Evolutionary conservation across 768 basidiomycete genomes (phyloP).

Genomic region (Suillus weaverae): DNA sequence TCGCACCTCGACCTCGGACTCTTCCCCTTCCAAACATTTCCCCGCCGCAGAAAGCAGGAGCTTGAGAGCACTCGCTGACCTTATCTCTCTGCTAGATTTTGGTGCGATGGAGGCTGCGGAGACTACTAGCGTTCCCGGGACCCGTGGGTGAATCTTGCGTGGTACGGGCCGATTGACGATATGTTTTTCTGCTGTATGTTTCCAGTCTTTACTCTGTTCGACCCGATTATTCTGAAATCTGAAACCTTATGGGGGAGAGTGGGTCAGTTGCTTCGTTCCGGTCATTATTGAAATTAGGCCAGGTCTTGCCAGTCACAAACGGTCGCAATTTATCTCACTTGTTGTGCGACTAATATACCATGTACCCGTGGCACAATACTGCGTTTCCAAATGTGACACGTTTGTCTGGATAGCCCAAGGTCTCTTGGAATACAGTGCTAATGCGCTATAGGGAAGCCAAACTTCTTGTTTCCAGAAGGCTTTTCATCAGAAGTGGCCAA

Average conservation of each 20-base stretch:
- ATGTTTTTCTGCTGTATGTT: neutral
- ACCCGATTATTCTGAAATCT: neutral
- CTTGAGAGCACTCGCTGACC: constrained; percentile 23
- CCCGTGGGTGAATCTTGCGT: neutral
- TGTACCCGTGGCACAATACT: neutral
- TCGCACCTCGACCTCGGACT: constrained; percentile 22
- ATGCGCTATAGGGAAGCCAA: neutral
- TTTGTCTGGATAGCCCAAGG: neutral
- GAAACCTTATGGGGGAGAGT: neutral
- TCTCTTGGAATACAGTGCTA: neutral
- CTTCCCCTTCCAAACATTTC: constrained; percentile 30
- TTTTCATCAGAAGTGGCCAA: neutral
- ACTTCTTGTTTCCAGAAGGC: neutral
- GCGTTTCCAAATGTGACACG: neutral
- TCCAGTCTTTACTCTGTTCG: neutral
- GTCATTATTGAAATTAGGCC: neutral
- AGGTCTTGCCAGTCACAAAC: neutral
- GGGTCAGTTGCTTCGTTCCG: neutral
- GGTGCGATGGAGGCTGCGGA: constrained; percentile 17
- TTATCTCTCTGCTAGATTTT: constrained; percentile 31
- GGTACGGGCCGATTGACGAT: neutral
- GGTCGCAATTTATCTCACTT: neutral
- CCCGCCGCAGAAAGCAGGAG: constrained; percentile 20
- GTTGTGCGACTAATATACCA: neutral
- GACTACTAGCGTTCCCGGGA: neutral